Evolutionary conservation across 1,284 basidiomycete species (phyloP), one percentile per base, ranked within the genome.

Genomic region (Lentinula novae-zelandiae): DNA sequence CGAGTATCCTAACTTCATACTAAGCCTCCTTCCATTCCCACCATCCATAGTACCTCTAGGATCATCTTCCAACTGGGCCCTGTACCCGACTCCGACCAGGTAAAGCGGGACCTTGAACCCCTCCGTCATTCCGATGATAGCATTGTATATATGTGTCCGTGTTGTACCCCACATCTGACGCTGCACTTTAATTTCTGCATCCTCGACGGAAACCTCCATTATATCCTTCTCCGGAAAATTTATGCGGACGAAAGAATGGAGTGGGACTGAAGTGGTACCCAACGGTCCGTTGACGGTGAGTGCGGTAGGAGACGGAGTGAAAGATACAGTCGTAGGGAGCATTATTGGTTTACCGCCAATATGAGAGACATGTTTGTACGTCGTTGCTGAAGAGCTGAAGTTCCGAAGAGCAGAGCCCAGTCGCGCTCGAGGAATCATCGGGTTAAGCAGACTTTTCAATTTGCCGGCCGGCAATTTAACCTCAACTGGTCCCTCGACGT

Each of bases 81-180:
- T 83, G 76, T 95, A 99, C 1, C 96, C 96, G 46, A 99, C 96
- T 40, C 96, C 97, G 62, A 98, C 96, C 61, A 99, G 84, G 66
- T 89, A 89, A 20, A 99, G 74, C 12, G 92, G 87, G 7, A 93
- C 81, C 0, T 81, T 83, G 76, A 95, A 98, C 1, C 96, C 96
- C 64, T 89, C 83, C 1, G 92, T 89, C 76, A 98, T 95, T 55
- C 97, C 97, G 15, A 80, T 80, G 64, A 98, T 84, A 15, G 96
- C 96, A 71, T 99, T 99, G 65, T 82, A 78, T 70, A 98, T 89
- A 62, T 96, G 82, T 0, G 94, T 91, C 53, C 96, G 87, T 2
- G 94, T 96, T 48, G 93, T 85, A 10, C 96, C 96, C 96, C 96
- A 99, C 78, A 94, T 88, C 54, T 89, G 85, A 46, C 92, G 83